Base-by-base conservation (phyloP, 208 protist species). In the Leishmania gerbilli region DNA sequence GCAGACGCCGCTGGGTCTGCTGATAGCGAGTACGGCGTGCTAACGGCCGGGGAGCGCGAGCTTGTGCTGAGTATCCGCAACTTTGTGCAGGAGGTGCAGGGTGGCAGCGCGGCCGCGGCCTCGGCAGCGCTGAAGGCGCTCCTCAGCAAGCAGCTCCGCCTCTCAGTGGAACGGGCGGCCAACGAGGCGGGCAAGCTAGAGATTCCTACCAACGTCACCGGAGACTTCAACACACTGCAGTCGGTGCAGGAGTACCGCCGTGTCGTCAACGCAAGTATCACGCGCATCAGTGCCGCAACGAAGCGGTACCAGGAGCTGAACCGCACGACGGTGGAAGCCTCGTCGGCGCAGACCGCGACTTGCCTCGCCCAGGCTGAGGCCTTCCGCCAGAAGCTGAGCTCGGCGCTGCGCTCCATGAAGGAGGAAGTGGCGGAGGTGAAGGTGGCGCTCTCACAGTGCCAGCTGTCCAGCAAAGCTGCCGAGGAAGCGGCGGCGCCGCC, bases 11-110 rank as follows among this genome's bases (percentile, higher is more conserved):
- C 31, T 11, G 67, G 40, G 58, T 45, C 27, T 24, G 74, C 4
- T 2, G 78, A 82, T 49, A 71, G 60, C 42, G 89, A 93, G 86
- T 83, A 84, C 62, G 87, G 90, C 19, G 62, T 92, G 34, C 85
- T 93, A 80, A 88, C 88, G 19, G 84, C 90, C 60, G 74, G 80
- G 21, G 92, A 98, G 85, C 86, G 82, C 21, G 87, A 94, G 71
- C 75, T 96, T 3, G 49, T 98, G 37, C 83, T 91, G 34, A 84
- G 90, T 82, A 96, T 98, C 51, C 86, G 80, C 74, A 87, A 80
- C 72, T 88, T 95, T 64, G 88, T 95, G 27, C 90, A 94, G 55
- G 89, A 95, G 79, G 84, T 94, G 71, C 88, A 95, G 74, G 78
- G 86, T 42, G 82, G 82, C 67, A 93, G 87, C 53, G 86, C 86